Percentiles rank a stretch among this genome's conserved stretches.
phyloP scores from a whole-genome alignment of 108 stramenopile species.

The Aurantiochytrium sp. region DNA sequence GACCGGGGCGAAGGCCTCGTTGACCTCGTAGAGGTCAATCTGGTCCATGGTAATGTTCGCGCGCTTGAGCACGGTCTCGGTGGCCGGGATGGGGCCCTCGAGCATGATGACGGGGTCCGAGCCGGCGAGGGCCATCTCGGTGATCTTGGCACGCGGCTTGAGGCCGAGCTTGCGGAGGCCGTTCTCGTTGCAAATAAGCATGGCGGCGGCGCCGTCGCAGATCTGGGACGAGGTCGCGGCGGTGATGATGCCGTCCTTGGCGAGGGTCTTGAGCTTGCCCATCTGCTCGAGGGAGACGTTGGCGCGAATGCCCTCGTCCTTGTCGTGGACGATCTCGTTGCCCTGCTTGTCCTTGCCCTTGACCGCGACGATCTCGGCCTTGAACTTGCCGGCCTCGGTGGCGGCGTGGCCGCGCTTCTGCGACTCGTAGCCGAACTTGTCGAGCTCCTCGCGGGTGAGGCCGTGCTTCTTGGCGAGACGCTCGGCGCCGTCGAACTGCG shows the following conservation, averaged over 20 bases:
- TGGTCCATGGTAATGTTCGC: constrained; percentile 75
- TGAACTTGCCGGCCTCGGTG: constrained; percentile 45
- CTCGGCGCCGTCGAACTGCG: constrained; percentile 56
- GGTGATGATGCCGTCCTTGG: constrained; percentile 46
- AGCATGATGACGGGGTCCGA: constrained; percentile 90
- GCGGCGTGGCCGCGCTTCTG: constrained; percentile 41
- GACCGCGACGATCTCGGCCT: constrained; percentile 54
- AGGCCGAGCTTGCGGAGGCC: constrained; percentile 38
- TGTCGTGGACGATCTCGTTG: neutral
- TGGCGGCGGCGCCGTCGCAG: constrained; percentile 54
- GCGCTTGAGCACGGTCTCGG: constrained; percentile 68
- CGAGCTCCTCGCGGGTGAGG: constrained; percentile 45
- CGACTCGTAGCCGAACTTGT: constrained; percentile 43
- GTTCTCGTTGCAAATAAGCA: constrained; percentile 41
- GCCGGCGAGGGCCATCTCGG: constrained; percentile 62
- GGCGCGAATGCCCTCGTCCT: neutral
- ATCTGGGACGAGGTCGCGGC: constrained; percentile 50
- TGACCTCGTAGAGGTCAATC: constrained; percentile 93
- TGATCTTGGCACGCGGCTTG: constrained; percentile 35
- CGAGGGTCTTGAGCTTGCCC: constrained; percentile 1
- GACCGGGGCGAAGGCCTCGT: constrained; percentile 96
- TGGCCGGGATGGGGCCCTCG: constrained; percentile 88
- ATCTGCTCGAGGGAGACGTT: neutral
- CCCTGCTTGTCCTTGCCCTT: constrained; percentile 46
- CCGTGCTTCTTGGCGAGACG: constrained; percentile 45